Conservation (phyloP, 768 basidiomycete genomes). For the Candolleomyces efflorescens region DNA sequence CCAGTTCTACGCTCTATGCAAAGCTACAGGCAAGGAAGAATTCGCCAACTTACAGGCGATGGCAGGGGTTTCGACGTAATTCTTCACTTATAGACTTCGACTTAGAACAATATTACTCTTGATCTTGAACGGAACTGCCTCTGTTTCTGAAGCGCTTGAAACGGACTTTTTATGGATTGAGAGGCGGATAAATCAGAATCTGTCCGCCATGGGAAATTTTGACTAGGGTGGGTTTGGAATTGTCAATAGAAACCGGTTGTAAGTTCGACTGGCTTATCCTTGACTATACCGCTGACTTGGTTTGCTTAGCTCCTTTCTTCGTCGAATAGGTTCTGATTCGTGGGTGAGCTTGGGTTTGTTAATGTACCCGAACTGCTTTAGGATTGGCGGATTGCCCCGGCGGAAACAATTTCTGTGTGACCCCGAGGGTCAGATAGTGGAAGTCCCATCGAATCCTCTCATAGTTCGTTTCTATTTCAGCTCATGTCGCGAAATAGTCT, state of each 20-base stretch:
- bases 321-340: not conserved
- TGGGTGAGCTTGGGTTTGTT: not conserved
- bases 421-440: not conserved
- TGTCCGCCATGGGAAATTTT: not conserved
- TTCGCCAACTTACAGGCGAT: conserved; percentile 65
- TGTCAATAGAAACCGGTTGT: conserved; percentile 2
- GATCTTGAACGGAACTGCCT: not conserved
- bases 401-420: not conserved
- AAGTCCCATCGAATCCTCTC: not conserved
- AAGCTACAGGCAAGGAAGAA: conserved; percentile 69
- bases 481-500: not conserved
- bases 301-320: not conserved
- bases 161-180: not conserved
- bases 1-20: conserved; percentile 65
- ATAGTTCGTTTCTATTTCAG: not conserved
- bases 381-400: not conserved
- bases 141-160: not conserved
- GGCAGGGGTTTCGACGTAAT: conserved; percentile 39
- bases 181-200: not conserved
- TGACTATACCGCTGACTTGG: conserved; percentile 1
- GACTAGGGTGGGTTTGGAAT: not conserved
- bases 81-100: not conserved
- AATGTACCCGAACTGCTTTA: not conserved
- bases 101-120: not conserved
- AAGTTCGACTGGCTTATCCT: conserved; percentile 1